Evolutionary conservation across 768 basidiomycete genomes (phyloP).

Genomic region (Trametes cubensis): DNA sequence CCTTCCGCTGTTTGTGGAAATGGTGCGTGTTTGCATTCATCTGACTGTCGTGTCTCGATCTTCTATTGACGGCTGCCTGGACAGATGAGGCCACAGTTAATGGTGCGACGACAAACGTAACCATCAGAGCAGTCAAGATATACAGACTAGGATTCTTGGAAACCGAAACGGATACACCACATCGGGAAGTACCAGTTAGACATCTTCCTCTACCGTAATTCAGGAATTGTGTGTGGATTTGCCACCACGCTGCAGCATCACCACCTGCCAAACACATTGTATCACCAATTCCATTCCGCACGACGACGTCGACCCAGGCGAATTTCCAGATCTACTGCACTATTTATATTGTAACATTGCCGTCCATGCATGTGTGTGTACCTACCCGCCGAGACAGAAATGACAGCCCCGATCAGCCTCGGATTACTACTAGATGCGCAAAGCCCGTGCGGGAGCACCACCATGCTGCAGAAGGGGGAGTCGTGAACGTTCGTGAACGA

Average conservation of each 20-base stretch:
- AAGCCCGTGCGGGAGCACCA: background rate
- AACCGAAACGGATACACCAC: background rate
- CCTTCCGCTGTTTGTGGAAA: slow-evolving; percentile 87
- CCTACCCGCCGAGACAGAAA: slow-evolving; percentile 8
- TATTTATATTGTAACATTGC: slow-evolving; percentile 16
- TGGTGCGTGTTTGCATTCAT: slow-evolving; percentile 59
- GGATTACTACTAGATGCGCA: background rate
- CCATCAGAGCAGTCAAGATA: background rate
- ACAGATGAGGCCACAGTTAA: slow-evolving; percentile 46
- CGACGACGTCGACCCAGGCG: background rate
- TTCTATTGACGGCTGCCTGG: background rate
- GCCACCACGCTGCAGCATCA: background rate
- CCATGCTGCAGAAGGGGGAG: background rate
- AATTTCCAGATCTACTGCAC: slow-evolving; percentile 7
- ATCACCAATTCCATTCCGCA: slow-evolving; percentile 4
- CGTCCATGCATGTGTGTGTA: slow-evolving; percentile 19
- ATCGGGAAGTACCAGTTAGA: background rate
- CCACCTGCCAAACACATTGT: slow-evolving; percentile 14
- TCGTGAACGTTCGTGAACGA: slow-evolving; percentile 17
- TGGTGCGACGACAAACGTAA: slow-evolving; percentile 29
- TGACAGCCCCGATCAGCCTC: slow-evolving; percentile 4
- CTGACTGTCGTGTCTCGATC: background rate
- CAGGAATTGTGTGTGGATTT: slow-evolving; percentile 5
- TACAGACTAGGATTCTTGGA: background rate
- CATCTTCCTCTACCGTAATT: slow-evolving; percentile 18